These are phyloP conservation scores for Boletellus sp. DNA, from an alignment of 768 basidiomycete species.

Conservation along the genomic window DNA sequence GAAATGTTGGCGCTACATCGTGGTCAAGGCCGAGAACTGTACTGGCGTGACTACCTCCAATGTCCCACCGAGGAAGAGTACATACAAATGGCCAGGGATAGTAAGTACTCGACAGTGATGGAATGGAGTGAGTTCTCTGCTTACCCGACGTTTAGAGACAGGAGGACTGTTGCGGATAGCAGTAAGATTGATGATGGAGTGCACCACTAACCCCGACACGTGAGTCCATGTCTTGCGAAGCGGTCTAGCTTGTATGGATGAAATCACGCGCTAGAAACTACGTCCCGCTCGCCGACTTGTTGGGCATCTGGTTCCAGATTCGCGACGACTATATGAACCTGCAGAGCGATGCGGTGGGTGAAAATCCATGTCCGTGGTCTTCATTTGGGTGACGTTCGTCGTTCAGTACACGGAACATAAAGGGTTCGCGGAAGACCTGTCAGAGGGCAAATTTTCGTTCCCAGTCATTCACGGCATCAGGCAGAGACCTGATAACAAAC, in stretches of 20 bases:
- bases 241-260: background rate
- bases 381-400: background rate
- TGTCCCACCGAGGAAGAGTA: slow-evolving; percentile 97
- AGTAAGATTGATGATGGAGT: slow-evolving; percentile 94
- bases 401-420: slow-evolving; percentile 77
- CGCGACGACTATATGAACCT: slow-evolving; percentile 50
- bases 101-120: slow-evolving; percentile 40
- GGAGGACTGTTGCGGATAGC: slow-evolving; percentile 90
- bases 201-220: slow-evolving; percentile 55
- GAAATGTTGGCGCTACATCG: slow-evolving; percentile 85
- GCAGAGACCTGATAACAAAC: slow-evolving; percentile 69
- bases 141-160: slow-evolving; percentile 61
- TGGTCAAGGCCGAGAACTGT: slow-evolving; percentile 88
- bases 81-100: slow-evolving; percentile 92
- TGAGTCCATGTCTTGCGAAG: slow-evolving; percentile 31
- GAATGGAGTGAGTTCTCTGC: background rate
- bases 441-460: slow-evolving; percentile 98
- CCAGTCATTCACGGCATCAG: slow-evolving; percentile 89
- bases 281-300: slow-evolving; percentile 53
- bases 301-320: slow-evolving; percentile 59
- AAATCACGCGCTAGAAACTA: slow-evolving; percentile 38
- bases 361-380: too few relatives aligned
- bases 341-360: slow-evolving; percentile 22
- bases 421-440: slow-evolving; percentile 89
- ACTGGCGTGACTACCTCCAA: slow-evolving; percentile 87